Evolutionary conservation across 1,284 basidiomycete genomes (phyloP).

Genomic region (Agroathelia rolfsii): DNA sequence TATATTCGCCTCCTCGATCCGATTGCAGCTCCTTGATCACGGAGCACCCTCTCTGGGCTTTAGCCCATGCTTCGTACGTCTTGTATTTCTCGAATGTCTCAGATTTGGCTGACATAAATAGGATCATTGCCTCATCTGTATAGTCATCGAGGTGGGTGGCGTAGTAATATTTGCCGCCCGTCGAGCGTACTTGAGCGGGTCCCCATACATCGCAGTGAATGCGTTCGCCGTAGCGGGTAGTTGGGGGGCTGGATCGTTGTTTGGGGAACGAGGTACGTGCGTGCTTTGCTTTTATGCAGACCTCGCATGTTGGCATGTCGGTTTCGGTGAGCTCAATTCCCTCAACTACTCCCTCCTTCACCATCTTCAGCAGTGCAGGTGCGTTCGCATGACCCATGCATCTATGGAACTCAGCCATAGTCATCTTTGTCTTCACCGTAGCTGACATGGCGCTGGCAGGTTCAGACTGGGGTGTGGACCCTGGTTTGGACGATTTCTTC

Average conservation of each 20-base stretch:
- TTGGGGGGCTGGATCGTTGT: constrained; percentile 10
- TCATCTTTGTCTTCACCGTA: no score
- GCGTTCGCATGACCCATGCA: constrained; percentile 27
- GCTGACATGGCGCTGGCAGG: no score
- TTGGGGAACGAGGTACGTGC: constrained; percentile 21
- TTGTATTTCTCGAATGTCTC: constrained; percentile 17
- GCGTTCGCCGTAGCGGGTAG: constrained; percentile 16
- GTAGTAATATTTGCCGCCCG: constrained; percentile 19
- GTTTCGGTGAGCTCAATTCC: constrained; percentile 20
- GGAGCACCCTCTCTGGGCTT: constrained; percentile 12
- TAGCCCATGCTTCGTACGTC: constrained; percentile 18
- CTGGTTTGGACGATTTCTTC: no score
- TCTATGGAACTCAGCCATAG: no score
- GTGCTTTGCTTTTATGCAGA: constrained; percentile 26
- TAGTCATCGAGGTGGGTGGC: constrained; percentile 18
- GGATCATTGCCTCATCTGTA: constrained; percentile 11
- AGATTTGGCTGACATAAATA: constrained; percentile 18
- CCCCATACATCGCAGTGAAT: constrained; percentile 23
- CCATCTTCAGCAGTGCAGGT: constrained; percentile 15
- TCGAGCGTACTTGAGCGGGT: constrained; percentile 14
- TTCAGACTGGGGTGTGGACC: no score
- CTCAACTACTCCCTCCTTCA: constrained; percentile 17
- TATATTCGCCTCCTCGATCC: constrained; percentile 23
- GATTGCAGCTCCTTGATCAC: constrained; percentile 16
- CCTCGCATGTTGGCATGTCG: constrained; percentile 19